Conservation (phyloP, 192 early-diverging fungal genomes). For the Coemansia sp. region DNA sequence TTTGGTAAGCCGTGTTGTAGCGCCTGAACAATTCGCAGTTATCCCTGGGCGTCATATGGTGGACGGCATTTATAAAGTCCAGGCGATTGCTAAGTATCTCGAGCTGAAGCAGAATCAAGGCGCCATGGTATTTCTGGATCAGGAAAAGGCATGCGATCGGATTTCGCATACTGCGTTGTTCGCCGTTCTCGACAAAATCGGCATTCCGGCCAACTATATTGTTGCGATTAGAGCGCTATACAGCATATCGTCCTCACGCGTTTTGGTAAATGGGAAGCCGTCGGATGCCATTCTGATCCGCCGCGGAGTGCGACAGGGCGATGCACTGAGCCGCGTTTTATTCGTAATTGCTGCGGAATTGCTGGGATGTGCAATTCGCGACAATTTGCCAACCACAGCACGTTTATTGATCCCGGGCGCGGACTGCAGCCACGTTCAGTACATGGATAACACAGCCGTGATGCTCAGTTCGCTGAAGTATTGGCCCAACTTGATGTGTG, state of each 20-base stretch:
- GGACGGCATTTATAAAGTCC: conserved; percentile 15
- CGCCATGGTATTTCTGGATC: conserved; percentile 19
- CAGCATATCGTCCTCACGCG: background rate
- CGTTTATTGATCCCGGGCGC: background rate
- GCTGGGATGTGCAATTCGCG: conserved; percentile 13
- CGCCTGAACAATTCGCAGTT: conserved; percentile 19
- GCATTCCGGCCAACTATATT: background rate
- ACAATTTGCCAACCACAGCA: background rate
- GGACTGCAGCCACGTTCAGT: conserved; percentile 9
- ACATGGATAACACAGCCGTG: conserved; percentile 22
- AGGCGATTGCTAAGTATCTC: conserved; percentile 9
- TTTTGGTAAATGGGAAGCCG: conserved; percentile 8
- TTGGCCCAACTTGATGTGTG: conserved; percentile 3
- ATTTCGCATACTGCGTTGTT: conserved; percentile 20
- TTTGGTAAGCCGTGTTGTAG: background rate
- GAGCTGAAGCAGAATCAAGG: background rate
- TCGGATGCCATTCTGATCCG: conserved; percentile 9
- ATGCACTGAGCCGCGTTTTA: conserved; percentile 7
- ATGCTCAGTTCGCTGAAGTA: conserved; percentile 6
- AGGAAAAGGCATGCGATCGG: conserved; percentile 16
- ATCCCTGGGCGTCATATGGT: conserved; percentile 12
- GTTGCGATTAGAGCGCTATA: conserved; percentile 5
- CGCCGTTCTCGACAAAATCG: conserved; percentile 7
- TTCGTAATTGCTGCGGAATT: conserved; percentile 14
- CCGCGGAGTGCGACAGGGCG: conserved; percentile 11